Conservation (phyloP, 2,329 filamentous ascomycete species). For the Pseudocercospora pini-densiflorae region DNA sequence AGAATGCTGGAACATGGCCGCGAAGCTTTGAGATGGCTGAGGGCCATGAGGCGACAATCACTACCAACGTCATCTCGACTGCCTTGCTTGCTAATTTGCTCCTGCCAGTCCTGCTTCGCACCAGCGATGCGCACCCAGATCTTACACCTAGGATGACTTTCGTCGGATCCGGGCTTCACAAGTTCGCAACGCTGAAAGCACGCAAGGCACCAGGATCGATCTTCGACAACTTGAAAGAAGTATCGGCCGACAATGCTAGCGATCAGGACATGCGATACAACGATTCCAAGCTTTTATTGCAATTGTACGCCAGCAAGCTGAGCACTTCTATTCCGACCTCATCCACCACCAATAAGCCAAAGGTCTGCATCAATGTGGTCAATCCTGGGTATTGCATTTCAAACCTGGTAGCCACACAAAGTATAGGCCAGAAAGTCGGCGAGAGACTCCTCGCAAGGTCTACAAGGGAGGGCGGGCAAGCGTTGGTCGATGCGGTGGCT, state of each 20-base stretch:
- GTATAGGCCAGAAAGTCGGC: neutral
- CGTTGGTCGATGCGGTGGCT: neutral
- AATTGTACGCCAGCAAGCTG: neutral
- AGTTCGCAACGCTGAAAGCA: neutral
- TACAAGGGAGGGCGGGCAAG: neutral
- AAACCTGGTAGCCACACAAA: neutral
- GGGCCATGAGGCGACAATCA: conserved; percentile 53
- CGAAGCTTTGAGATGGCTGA: conserved; percentile 38
- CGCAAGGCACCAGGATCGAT: neutral
- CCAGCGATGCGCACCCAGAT: conserved; percentile 41
- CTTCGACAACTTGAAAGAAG: neutral
- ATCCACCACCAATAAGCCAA: neutral
- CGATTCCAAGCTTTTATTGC: neutral
- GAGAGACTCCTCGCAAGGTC: neutral
- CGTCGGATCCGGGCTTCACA: conserved; percentile 29
- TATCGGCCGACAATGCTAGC: neutral
- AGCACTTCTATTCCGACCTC: neutral
- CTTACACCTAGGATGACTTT: conserved; percentile 39
- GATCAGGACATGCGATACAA: neutral
- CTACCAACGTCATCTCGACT: conserved; percentile 57
- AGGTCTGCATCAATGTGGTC: neutral
- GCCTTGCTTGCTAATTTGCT: conserved; percentile 54
- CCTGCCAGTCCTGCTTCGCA: conserved; percentile 53
- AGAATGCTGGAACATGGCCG: conserved; percentile 39
- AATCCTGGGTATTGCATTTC: neutral